Evolutionary conservation across 768 basidiomycete genomes (phyloP).

Genomic region (Leccinum longicurvipes): DNA sequence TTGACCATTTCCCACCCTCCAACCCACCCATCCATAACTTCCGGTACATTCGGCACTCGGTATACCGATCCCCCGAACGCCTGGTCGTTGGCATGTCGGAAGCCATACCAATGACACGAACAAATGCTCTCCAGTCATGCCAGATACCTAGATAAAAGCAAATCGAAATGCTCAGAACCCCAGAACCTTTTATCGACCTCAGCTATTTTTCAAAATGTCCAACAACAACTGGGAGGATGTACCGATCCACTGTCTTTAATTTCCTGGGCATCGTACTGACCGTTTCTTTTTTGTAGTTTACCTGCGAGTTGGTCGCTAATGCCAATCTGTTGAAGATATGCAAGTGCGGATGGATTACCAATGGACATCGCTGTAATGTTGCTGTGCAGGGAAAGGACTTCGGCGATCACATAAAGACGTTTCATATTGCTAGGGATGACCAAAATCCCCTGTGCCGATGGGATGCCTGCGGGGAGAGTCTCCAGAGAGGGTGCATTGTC

Average conservation of each 20-base stretch:
- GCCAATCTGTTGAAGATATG: background rate
- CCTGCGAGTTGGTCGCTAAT: conserved; percentile 3
- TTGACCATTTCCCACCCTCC: background rate
- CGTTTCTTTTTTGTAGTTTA: conserved; percentile 2
- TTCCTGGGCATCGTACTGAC: background rate
- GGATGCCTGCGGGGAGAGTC: conserved; percentile 9
- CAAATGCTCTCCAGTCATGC: background rate
- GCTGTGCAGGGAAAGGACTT: conserved; percentile 13
- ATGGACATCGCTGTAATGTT: conserved; percentile 10
- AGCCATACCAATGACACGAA: conserved; percentile 12
- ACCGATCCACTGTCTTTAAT: background rate
- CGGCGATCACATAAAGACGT: conserved; percentile 10
- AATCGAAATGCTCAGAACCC: background rate
- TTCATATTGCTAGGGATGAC: conserved; percentile 2
- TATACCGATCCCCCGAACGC: background rate
- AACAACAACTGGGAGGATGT: conserved; percentile 13
- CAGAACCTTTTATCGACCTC: background rate
- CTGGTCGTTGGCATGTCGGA: conserved; percentile 15
- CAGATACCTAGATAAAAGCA: conserved; percentile 7
- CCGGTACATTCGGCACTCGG: background rate
- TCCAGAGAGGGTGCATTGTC: conserved; percentile 13
- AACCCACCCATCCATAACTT: background rate
- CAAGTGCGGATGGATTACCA: conserved; percentile 6
- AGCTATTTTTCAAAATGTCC: conserved; percentile 1
- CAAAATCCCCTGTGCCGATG: conserved; percentile 12